Conservation (phyloP, 768 basidiomycete genomes). For the Flagelloscypha sp. region DNA sequence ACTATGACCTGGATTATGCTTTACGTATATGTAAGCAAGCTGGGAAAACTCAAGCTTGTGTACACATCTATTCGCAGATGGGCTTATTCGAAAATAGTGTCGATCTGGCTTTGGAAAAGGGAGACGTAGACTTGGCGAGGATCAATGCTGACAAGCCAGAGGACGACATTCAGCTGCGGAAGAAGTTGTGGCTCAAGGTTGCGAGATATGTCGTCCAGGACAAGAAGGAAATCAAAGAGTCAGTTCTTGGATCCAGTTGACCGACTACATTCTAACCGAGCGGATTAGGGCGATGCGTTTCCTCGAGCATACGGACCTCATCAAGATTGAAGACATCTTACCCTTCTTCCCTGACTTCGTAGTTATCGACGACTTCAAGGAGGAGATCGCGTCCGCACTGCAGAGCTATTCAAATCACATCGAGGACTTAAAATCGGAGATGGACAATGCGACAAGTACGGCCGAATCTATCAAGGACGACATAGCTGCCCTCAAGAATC, state of each 20-base stretch:
- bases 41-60: constrained; percentile 78
- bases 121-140: constrained; percentile 91
- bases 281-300: constrained; percentile 85
- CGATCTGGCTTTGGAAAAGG: constrained; percentile 88
- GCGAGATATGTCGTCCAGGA: constrained; percentile 98
- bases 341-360: constrained; percentile 99
- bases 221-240: constrained; percentile 98
- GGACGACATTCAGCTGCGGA: constrained; percentile 77
- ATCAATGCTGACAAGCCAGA: constrained; percentile 93
- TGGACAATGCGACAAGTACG: constrained; percentile 90
- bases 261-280: constrained; percentile 3
- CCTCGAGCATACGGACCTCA: constrained; percentile 85
- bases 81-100: constrained; percentile 95
- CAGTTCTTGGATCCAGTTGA: constrained; percentile 24
- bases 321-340: constrained; percentile 97
- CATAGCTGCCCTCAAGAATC: constrained; percentile 72
- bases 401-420: constrained; percentile 93
- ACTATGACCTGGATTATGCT: constrained; percentile 96
- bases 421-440: constrained; percentile 81
- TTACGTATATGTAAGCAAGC: constrained; percentile 83
- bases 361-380: constrained; percentile 98
- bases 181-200: constrained; percentile 97
- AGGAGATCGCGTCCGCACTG: constrained; percentile 92
- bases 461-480: constrained; percentile 93
- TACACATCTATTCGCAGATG: constrained; percentile 97